phyloP scores from a whole-genome alignment of 2,329 filamentous ascomycete genomes.

The Colletotrichum sidae region DNA sequence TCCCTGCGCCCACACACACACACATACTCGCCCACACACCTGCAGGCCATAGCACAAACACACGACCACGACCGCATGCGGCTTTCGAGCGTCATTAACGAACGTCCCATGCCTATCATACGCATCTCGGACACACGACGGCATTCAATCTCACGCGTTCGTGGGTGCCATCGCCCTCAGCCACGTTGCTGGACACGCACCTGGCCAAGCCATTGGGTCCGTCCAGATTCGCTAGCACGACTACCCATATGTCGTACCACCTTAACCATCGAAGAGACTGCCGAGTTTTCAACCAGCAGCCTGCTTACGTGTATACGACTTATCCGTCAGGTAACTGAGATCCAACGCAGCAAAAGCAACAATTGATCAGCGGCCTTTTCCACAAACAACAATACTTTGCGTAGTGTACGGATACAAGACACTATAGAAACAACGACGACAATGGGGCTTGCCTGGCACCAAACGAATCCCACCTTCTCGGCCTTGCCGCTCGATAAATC shows the following conservation, averaged over 20 bases:
- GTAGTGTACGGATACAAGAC: not conserved
- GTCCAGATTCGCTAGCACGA: not conserved
- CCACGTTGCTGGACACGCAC: conserved; percentile 23
- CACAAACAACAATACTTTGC: too few species aligned
- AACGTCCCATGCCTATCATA: too few species aligned
- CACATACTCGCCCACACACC: not conserved
- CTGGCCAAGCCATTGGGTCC: conserved; percentile 10
- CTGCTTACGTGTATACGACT: too few species aligned
- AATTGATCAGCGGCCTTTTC: too few species aligned
- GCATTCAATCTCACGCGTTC: too few species aligned
- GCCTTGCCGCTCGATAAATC: conserved; percentile 8
- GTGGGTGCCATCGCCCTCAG: not conserved
- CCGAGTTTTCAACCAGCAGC: too few species aligned
- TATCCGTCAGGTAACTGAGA: too few species aligned
- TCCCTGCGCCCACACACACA: conserved; percentile 7
- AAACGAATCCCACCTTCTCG: conserved; percentile 20
- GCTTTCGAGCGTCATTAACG: too few species aligned
- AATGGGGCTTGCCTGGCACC: conserved; percentile 20
- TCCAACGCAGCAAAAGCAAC: too few species aligned
- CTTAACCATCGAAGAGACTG: too few species aligned
- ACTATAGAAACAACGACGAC: not conserved
- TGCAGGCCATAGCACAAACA: not conserved
- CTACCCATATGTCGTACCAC: too few species aligned
- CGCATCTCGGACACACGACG: not conserved
- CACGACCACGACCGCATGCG: not conserved